These are phyloP conservation scores for Pseudogymnoascus sp. DNA, from an alignment of 2,329 filamentous ascomycete genomes.

Conservation along the genomic window DNA sequence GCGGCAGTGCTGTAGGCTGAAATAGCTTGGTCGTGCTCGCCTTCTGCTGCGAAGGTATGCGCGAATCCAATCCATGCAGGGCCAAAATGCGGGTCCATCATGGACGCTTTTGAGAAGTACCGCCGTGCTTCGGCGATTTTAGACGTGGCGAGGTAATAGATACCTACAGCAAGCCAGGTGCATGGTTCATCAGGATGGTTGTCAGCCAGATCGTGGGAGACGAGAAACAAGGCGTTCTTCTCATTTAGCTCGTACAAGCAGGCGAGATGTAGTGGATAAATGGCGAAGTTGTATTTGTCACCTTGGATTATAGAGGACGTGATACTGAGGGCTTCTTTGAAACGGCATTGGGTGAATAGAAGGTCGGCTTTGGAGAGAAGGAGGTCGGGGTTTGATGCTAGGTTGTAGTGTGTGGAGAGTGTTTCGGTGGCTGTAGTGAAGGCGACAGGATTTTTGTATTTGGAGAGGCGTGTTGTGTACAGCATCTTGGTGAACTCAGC, in stretches of 20 bases:
- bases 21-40: slow-evolving; percentile 96
- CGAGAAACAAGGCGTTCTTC: slow-evolving; percentile 83
- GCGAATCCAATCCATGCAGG: slow-evolving; percentile 98
- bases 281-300: slow-evolving; percentile 82
- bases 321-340: slow-evolving; percentile 75
- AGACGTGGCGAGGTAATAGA: slow-evolving; percentile 85
- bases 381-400: slow-evolving; percentile 80
- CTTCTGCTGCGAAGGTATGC: slow-evolving; percentile 94
- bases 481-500: slow-evolving; percentile 93
- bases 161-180: slow-evolving; percentile 88
- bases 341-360: slow-evolving; percentile 89
- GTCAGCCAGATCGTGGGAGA: slow-evolving; percentile 88
- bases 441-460: slow-evolving; percentile 80
- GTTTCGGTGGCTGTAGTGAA: slow-evolving; percentile 84
- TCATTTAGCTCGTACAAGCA: slow-evolving; percentile 81
- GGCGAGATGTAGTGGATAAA: slow-evolving; percentile 86
- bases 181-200: slow-evolving; percentile 84
- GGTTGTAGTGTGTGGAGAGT: slow-evolving; percentile 86
- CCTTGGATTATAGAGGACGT: slow-evolving; percentile 75
- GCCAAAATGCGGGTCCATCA: slow-evolving; percentile 96
- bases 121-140: slow-evolving; percentile 89
- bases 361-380: slow-evolving; percentile 84
- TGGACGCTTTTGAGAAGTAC: slow-evolving; percentile 94
- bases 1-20: slow-evolving; percentile 95
- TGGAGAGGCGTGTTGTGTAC: slow-evolving; percentile 90